These are phyloP conservation scores for Penicillium maclennaniae DNA, from an alignment of 495 filamentous ascomycete genomes.

Conservation along the genomic window DNA sequence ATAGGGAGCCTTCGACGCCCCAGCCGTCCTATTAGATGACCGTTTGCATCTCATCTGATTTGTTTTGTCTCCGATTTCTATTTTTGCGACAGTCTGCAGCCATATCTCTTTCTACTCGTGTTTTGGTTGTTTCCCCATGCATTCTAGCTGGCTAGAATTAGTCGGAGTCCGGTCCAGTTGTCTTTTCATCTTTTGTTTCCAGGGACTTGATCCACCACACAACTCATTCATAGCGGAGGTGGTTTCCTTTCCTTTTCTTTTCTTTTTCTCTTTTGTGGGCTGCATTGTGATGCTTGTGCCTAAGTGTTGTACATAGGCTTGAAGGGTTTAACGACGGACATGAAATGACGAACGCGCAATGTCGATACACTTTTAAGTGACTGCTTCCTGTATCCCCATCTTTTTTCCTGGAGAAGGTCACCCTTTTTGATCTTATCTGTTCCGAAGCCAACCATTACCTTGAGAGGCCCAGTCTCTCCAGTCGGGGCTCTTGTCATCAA, in stretches of 20 bases:
- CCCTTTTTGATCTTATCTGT: background rate
- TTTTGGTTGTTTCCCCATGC: background rate
- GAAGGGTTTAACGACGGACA: slow-evolving; percentile 11
- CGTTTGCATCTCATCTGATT: slow-evolving; percentile 1
- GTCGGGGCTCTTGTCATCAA: background rate
- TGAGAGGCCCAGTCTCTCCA: background rate
- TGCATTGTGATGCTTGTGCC: background rate
- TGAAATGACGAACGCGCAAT: slow-evolving; percentile 19
- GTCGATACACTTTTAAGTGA: slow-evolving; percentile 2
- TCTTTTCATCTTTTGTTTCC: background rate
- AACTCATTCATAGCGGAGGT: slow-evolving; percentile 14
- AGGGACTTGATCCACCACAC: slow-evolving; percentile 1
- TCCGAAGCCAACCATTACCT: background rate
- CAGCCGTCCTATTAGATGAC: slow-evolving; percentile 1
- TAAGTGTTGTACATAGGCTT: slow-evolving; percentile 10
- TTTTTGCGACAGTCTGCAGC: background rate
- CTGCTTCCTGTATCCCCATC: background rate
- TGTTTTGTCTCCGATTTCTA: background rate
- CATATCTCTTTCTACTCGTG: background rate
- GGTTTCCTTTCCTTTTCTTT: slow-evolving; percentile 6
- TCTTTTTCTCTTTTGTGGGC: background rate
- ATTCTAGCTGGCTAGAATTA: background rate
- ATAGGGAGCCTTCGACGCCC: slow-evolving; percentile 8
- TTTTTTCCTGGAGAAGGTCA: background rate
- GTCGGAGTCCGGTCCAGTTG: background rate